A percentile compares a stretch with the other conserved stretches of the same genome.
phyloP scores from a whole-genome alignment of 2,329 filamentous ascomycete genomes.

The Hypoxylon sp. region DNA sequence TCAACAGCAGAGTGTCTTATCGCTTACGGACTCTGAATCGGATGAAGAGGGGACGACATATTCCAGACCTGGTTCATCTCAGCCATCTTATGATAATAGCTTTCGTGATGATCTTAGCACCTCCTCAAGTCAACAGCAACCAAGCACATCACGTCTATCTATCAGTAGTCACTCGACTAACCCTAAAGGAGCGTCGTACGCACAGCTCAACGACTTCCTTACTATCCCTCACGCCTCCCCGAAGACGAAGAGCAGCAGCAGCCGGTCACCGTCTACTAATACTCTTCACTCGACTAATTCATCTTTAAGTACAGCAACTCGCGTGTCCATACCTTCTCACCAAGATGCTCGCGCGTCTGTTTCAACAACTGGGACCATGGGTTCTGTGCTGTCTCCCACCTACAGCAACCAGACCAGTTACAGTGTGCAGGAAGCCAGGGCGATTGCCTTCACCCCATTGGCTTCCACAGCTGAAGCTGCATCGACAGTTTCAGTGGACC shows the following conservation, averaged over 20 bases:
- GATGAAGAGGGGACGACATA: slow-evolving; percentile 63
- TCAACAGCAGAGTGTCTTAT: slow-evolving; percentile 69
- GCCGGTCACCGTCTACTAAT: slow-evolving; percentile 46
- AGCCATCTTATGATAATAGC: slow-evolving; percentile 53
- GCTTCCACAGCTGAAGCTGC: slow-evolving; percentile 50
- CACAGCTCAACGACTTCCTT: slow-evolving; percentile 60
- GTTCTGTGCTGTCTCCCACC: slow-evolving; percentile 53
- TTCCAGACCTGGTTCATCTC: slow-evolving; percentile 53
- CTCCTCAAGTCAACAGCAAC: slow-evolving; percentile 41
- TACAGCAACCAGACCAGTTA: slow-evolving; percentile 54
- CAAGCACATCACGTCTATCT: slow-evolving; percentile 41
- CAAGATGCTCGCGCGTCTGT: slow-evolving; percentile 58
- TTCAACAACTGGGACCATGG: slow-evolving; percentile 56
- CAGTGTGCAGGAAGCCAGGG: slow-evolving; percentile 59
- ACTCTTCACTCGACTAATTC: slow-evolving; percentile 44
- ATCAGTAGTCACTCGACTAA: slow-evolving; percentile 52
- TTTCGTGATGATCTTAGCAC: slow-evolving; percentile 46
- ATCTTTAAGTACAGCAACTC: slow-evolving; percentile 48
- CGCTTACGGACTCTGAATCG: slow-evolving; percentile 70
- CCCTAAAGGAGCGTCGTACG: slow-evolving; percentile 60
- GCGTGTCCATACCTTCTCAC: slow-evolving; percentile 36
- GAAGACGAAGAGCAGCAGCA: slow-evolving; percentile 37
- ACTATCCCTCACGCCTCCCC: slow-evolving; percentile 57
- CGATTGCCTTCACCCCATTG: slow-evolving; percentile 57
- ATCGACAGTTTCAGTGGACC: slow-evolving; percentile 40